Evolutionary conservation across 192 early-diverging fungal species (phyloP).

Genomic region (Coemansia sp.): DNA sequence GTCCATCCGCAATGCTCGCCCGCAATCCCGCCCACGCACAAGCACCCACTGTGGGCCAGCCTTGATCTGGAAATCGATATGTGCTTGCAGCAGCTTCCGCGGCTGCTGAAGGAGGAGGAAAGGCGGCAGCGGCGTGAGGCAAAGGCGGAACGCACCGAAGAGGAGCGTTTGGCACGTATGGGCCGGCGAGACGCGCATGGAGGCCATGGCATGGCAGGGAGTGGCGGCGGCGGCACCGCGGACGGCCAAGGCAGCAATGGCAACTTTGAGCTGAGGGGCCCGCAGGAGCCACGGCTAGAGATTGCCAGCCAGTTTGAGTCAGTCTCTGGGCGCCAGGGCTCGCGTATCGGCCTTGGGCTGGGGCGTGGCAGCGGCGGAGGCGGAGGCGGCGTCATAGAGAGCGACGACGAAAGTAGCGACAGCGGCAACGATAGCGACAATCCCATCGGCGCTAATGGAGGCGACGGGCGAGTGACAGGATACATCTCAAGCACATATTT

Average conservation of each 20-base stretch:
- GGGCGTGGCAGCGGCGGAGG: conserved; percentile 17
- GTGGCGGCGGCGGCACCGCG: not conserved
- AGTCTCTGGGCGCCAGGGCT: conserved; percentile 23
- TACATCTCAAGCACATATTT: conserved; percentile 81
- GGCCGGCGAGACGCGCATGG: conserved; percentile 10
- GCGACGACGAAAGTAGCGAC: conserved; percentile 19
- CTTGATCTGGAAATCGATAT: conserved; percentile 95
- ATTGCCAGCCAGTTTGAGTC: conserved; percentile 36
- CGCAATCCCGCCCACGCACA: conserved; percentile 81
- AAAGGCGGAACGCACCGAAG: conserved; percentile 19
- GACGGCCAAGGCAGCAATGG: not conserved
- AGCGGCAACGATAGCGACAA: conserved; percentile 43
- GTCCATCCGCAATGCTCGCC: conserved; percentile 91
- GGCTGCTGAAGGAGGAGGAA: conserved; percentile 57
- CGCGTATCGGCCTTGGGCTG: conserved; percentile 19
- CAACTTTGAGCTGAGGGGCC: conserved; percentile 1
- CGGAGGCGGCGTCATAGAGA: conserved; percentile 4
- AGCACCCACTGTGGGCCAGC: conserved; percentile 94
- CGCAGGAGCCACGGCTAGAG: conserved; percentile 26
- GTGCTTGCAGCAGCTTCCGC: conserved; percentile 88
- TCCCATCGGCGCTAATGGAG: not conserved
- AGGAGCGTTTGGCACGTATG: conserved; percentile 22
- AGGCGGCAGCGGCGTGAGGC: conserved; percentile 31
- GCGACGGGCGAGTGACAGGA: conserved; percentile 16
- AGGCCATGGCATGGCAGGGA: not conserved